Evolutionary conservation across 2,329 filamentous ascomycete genomes (phyloP).

Genomic region (Aspergillus aculeatinus): DNA sequence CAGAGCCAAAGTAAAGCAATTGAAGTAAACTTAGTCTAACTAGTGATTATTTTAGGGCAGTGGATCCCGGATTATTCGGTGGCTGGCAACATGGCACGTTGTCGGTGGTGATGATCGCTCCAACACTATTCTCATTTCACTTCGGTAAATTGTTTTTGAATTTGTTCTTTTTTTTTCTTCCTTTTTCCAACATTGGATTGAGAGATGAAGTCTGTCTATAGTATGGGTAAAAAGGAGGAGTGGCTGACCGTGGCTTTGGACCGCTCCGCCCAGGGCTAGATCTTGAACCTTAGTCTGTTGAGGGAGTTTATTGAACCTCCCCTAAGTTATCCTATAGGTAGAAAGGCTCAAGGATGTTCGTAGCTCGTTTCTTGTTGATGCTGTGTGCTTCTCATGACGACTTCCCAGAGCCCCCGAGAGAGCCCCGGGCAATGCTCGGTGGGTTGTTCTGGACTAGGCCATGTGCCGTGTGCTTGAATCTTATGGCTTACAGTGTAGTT

Average conservation of each 20-base stretch:
- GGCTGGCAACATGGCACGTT: conserved; percentile 19
- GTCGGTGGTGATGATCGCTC: neutral
- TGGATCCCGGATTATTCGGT: conserved; percentile 16
- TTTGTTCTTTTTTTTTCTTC: no score
- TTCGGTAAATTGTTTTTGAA: neutral
- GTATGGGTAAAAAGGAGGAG: neutral
- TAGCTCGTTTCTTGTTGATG: neutral
- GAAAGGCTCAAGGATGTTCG: neutral
- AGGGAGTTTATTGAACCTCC: conserved; percentile 1
- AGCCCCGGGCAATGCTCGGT: neutral
- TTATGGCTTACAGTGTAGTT: no score
- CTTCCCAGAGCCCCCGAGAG: neutral
- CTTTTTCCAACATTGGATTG: neutral
- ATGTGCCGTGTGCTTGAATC: neutral
- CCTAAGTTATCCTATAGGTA: neutral
- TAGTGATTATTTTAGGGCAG: neutral
- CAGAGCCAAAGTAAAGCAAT: no score
- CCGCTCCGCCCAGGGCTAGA: neutral
- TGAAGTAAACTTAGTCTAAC: neutral
- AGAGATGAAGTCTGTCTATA: neutral
- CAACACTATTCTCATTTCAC: neutral
- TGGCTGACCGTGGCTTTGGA: neutral
- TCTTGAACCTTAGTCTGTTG: neutral
- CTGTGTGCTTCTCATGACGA: conserved; percentile 1
- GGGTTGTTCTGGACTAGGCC: neutral